Evolutionary conservation across 495 filamentous ascomycete species (phyloP).

Genomic region (Aspergillus kassunensis): DNA sequence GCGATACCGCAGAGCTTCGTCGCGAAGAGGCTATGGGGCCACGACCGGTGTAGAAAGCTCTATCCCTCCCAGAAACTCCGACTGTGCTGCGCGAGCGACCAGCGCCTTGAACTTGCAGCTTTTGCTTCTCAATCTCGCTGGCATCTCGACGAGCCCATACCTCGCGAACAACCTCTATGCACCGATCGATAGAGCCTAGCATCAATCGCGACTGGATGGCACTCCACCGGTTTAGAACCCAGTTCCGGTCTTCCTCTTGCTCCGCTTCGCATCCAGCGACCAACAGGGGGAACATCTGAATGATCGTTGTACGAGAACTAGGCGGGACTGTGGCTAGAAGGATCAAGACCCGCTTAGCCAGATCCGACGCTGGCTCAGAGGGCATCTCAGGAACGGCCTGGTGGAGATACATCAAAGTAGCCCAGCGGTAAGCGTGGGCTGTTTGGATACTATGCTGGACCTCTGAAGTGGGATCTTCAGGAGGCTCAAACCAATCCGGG

Average conservation of each 20-base stretch:
- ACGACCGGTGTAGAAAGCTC: conserved; percentile 9
- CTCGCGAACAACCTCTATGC: conserved; percentile 72
- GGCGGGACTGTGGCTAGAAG: conserved; percentile 62
- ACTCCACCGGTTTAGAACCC: conserved; percentile 64
- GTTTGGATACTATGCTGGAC: conserved; percentile 67
- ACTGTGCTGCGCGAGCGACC: conserved; percentile 14
- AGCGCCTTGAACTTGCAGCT: conserved; percentile 12
- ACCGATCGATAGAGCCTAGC: conserved; percentile 69
- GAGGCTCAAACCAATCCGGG: conserved; percentile 53
- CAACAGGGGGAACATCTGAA: conserved; percentile 74
- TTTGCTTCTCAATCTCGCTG: conserved; percentile 26
- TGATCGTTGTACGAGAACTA: conserved; percentile 61
- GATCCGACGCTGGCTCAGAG: conserved; percentile 49
- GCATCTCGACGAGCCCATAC: conserved; percentile 60
- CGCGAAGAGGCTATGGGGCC: conserved; percentile 13
- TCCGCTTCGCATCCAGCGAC: conserved; percentile 67
- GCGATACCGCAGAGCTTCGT: conserved; percentile 29
- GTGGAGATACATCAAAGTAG: conserved; percentile 71
- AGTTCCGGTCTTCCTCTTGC: conserved; percentile 58
- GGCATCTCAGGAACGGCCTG: conserved; percentile 76
- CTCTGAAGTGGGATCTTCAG: conserved; percentile 63
- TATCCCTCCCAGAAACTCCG: conserved; percentile 3
- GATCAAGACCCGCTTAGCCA: conserved; percentile 60
- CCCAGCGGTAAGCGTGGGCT: conserved; percentile 73
- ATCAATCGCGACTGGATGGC: conserved; percentile 60